Base-by-base conservation (phyloP, 208 protist genomes). In the Trypanosoma mega region DNA sequence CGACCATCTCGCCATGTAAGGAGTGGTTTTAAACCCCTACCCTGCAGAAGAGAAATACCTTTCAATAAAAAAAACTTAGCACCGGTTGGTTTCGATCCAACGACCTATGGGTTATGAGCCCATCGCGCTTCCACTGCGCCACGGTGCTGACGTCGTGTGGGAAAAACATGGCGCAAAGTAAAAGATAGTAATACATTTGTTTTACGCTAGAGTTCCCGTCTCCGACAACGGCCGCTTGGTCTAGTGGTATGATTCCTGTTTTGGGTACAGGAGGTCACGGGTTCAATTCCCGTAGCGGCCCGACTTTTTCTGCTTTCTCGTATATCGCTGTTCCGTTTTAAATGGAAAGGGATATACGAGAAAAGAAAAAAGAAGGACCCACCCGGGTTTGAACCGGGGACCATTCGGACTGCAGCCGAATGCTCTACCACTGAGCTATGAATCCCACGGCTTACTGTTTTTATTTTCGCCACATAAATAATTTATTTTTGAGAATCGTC, bases 41-140 rank as follows among this genome's bases (percentile, higher is more conserved):
- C n/a, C n/a, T n/a, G n/a, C n/a, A n/a, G n/a, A n/a, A n/a, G n/a
- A n/a, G n/a, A n/a, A n/a, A n/a, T n/a, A n/a, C n/a, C n/a, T n/a
- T n/a, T n/a, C n/a, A n/a, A n/a, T n/a, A n/a, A n/a, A n/a, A n/a
- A 12, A 39, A 39, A 39, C 6, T 6, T 91, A 94, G 87, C 87
- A 94, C 78, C 88, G 88, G 81, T 90, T 92, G 89, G 89, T 90
- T 93, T 95, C 84, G 89, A 95, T 93, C 89, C 89, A 92, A 89
- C 86, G 89, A 84, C 89, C 89, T 95, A 93, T 93, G 84, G 86
- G 86, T 95, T 95, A 95, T 93, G 85, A 95, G 89, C 86, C 89
- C 84, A 93, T 93, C 89, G 86, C 89, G 86, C 89, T 95, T 81
- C 89, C 86, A 91, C 89, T 95, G 89, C 86, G 89, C 89, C 87